Percentiles rank a stretch among this genome's conserved stretches.
These are phyloP conservation scores for Aspergillus carbonarius DNA, from an alignment of 2,329 filamentous ascomycete species.

Conservation along the genomic window DNA sequence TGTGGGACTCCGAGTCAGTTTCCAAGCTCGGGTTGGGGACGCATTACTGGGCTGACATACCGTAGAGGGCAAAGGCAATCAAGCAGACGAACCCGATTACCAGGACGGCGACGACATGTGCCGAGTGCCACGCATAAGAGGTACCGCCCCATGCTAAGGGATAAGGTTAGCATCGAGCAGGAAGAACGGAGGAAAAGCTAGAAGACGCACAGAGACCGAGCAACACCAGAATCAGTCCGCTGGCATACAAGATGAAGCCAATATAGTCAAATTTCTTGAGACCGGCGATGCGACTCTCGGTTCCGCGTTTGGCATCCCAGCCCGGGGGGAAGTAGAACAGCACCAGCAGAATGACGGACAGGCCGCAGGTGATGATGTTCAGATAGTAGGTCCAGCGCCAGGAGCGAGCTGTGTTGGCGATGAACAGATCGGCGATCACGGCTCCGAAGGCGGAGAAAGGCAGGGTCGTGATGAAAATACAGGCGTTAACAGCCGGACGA, in stretches of 20 bases:
- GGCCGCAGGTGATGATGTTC: slow-evolving; percentile 47
- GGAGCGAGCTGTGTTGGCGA: slow-evolving; percentile 41
- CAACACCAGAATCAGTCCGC: slow-evolving; percentile 45
- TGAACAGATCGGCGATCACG: slow-evolving; percentile 48
- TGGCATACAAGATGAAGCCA: slow-evolving; percentile 46
- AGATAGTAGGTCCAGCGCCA: slow-evolving; percentile 56
- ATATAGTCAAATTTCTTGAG: slow-evolving; percentile 48
- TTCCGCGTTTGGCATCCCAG: slow-evolving; percentile 44
- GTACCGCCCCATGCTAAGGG: slow-evolving; percentile 4
- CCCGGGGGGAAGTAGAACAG: slow-evolving; percentile 27
- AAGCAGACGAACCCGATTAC: slow-evolving; percentile 3
- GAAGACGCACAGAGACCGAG: slow-evolving; percentile 40
- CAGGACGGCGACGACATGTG: slow-evolving; percentile 3
- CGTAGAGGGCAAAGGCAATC: background rate
- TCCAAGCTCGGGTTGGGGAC: background rate
- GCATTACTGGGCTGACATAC: background rate
- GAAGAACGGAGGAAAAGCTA: too few relatives aligned
- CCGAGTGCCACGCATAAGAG: slow-evolving; percentile 6
- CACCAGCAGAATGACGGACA: slow-evolving; percentile 1
- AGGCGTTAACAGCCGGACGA: slow-evolving; percentile 33
- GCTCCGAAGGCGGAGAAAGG: slow-evolving; percentile 39
- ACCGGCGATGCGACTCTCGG: slow-evolving; percentile 33
- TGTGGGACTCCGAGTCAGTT: background rate
- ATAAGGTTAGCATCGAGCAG: background rate
- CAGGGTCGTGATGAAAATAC: slow-evolving; percentile 35